A percentile compares a stretch with the other conserved stretches of the same genome.
Conservation (phyloP, 2,329 filamentous ascomycete species). For the Plectosphaerella sp. region DNA sequence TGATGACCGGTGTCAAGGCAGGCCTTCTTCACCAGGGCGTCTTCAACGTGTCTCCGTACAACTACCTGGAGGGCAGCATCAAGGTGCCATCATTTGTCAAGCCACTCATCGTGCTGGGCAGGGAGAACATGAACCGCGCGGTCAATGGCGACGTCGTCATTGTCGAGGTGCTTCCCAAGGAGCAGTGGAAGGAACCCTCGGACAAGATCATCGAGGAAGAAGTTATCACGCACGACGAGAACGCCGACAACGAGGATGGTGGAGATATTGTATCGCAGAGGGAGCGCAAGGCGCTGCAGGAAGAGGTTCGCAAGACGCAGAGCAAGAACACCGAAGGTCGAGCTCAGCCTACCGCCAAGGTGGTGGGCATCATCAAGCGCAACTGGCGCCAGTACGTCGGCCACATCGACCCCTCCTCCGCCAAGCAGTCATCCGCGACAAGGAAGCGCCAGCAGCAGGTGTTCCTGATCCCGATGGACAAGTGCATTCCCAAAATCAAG, state of each 20-base stretch:
- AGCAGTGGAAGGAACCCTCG: conserved; percentile 95
- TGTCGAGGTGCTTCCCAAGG: conserved; percentile 85
- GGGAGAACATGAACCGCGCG: conserved; percentile 93
- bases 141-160: conserved; percentile 91
- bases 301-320: conserved; percentile 85
- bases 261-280: conserved; percentile 79
- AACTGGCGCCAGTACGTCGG: conserved; percentile 99
- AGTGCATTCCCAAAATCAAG: conserved; percentile 92
- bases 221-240: conserved; percentile 85
- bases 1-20: conserved; percentile 89
- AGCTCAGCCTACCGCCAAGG: conserved; percentile 83
- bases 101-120: conserved; percentile 78
- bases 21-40: conserved; percentile 89
- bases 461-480: conserved; percentile 97
- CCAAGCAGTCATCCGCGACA: conserved; percentile 67
- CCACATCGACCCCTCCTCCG: conserved; percentile 84
- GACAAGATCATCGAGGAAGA: conserved; percentile 96
- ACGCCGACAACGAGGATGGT: conserved; percentile 75
- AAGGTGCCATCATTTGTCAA: conserved; percentile 89
- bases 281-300: conserved; percentile 81
- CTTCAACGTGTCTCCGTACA: conserved; percentile 96
- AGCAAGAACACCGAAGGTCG: conserved; percentile 70
- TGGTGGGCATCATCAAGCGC: conserved; percentile 88
- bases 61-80: conserved; percentile 92
- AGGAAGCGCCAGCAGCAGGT: conserved; percentile 86